A percentile compares a stretch with the other conserved stretches of the same genome.
These are phyloP conservation scores for Chlamydomonas asymmetrica DNA, from an alignment of 139 green algal species.

Conservation along the genomic window DNA sequence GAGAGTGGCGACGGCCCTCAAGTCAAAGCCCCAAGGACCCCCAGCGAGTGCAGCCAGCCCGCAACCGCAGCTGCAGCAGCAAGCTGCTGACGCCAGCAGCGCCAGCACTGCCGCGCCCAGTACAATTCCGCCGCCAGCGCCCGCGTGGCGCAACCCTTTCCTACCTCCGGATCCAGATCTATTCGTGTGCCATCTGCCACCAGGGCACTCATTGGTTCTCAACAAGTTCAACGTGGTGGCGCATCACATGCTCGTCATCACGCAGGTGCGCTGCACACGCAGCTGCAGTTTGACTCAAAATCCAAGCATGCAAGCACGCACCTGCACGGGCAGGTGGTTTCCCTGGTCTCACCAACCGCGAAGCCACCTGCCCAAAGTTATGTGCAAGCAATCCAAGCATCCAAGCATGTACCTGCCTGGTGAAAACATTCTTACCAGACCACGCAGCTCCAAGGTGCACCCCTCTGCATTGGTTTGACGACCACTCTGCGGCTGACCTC, in stretches of 20 bases:
- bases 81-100: neutral
- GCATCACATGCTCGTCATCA: slow-evolving; percentile 75
- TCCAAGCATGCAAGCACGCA: too few species aligned
- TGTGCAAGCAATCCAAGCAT: too few species aligned
- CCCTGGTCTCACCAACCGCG: too few species aligned
- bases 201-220: slow-evolving; percentile 71
- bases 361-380: too few species aligned
- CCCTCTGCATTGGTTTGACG: too few species aligned
- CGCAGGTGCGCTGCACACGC: too few species aligned
- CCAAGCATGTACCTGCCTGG: too few species aligned
- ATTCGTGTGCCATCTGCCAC: slow-evolving; percentile 66
- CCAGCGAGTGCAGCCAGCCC: neutral
- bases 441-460: too few species aligned
- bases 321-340: too few species aligned
- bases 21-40: slow-evolving; percentile 67
- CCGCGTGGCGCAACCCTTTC: slow-evolving; percentile 78
- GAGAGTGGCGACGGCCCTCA: slow-evolving; percentile 59
- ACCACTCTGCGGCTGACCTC: too few species aligned
- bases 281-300: too few species aligned
- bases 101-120: neutral
- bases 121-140: neutral
- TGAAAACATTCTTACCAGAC: too few species aligned
- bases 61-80: slow-evolving; percentile 7
- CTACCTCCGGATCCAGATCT: slow-evolving; percentile 77
- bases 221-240: slow-evolving; percentile 88